Evolutionary conservation across 345 rosid species (phyloP).

Genomic region (Syzygium jambos): DNA sequence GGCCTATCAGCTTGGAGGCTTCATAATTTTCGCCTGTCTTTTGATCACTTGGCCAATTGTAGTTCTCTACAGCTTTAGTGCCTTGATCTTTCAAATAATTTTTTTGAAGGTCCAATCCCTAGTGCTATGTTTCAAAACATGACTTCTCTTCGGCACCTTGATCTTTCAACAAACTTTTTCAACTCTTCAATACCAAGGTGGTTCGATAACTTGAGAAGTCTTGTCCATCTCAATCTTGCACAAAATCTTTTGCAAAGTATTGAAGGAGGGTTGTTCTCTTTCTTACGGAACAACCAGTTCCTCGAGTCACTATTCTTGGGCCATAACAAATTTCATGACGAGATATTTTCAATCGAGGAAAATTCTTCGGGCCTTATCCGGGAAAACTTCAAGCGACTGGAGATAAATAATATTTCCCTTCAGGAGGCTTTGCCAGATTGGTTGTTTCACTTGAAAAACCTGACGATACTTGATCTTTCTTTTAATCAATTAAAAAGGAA

Average conservation of each 20-base stretch:
- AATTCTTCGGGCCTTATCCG: neutral
- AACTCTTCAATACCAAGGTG: neutral
- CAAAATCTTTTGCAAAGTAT: neutral
- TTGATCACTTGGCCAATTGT: too few species aligned
- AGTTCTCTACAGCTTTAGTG: neutral
- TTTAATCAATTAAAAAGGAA: neutral
- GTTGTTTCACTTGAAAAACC: neutral
- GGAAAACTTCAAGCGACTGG: neutral
- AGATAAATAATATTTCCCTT: neutral
- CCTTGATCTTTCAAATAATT: neutral
- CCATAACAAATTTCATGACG: neutral
- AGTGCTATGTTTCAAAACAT: neutral
- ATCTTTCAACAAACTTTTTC: neutral
- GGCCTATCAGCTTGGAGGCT: neutral
- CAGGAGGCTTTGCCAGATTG: neutral
- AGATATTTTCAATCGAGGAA: neutral
- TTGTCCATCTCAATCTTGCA: too few species aligned
- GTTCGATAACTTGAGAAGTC: neutral
- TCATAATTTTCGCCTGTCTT: neutral
- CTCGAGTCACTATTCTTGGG: neutral
- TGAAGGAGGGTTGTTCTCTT: neutral
- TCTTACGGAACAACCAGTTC: neutral
- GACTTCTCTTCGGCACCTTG: neutral
- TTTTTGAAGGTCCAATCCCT: neutral
- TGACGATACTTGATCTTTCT: neutral